Percentiles rank a stretch among this genome's conserved stretches.
Conservation (phyloP, 164 flowering plant genomes). For the Magnolia changhungtana region DNA sequence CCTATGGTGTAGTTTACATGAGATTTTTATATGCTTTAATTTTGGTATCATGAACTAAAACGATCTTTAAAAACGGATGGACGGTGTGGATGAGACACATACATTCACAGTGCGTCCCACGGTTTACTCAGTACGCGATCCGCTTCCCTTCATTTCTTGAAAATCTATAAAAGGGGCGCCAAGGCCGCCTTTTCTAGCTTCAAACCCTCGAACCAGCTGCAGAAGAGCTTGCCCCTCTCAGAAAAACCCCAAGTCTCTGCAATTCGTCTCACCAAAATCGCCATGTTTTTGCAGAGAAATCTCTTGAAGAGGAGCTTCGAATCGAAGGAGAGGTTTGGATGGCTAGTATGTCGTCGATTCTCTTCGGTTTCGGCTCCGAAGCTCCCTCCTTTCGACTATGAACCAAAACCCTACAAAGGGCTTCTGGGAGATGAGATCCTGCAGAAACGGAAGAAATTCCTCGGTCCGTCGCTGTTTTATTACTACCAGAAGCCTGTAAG, state of each 20-base stretch:
- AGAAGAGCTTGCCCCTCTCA: neutral
- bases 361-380: slow-evolving; percentile 35
- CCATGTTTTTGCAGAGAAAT: slow-evolving; percentile 18
- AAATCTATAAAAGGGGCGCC: too few species aligned
- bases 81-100: too few species aligned
- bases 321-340: slow-evolving; percentile 14
- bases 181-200: too few species aligned
- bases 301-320: slow-evolving; percentile 24
- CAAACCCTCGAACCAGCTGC: neutral
- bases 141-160: too few species aligned
- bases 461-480: slow-evolving; percentile 83
- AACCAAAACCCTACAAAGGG: slow-evolving; percentile 69
- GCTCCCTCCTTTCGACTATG: slow-evolving; percentile 73
- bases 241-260: neutral
- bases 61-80: too few species aligned
- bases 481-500: slow-evolving; percentile 87
- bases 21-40: too few species aligned
- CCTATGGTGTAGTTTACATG: too few species aligned
- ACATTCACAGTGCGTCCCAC: too few species aligned
- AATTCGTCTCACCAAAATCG: neutral
- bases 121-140: too few species aligned
- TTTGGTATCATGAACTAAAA: too few species aligned
- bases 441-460: slow-evolving; percentile 66
- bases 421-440: slow-evolving; percentile 68
- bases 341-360: slow-evolving; percentile 8